Conservation (phyloP, 2,329 filamentous ascomycete genomes). For the Whalleya microplaca region DNA sequence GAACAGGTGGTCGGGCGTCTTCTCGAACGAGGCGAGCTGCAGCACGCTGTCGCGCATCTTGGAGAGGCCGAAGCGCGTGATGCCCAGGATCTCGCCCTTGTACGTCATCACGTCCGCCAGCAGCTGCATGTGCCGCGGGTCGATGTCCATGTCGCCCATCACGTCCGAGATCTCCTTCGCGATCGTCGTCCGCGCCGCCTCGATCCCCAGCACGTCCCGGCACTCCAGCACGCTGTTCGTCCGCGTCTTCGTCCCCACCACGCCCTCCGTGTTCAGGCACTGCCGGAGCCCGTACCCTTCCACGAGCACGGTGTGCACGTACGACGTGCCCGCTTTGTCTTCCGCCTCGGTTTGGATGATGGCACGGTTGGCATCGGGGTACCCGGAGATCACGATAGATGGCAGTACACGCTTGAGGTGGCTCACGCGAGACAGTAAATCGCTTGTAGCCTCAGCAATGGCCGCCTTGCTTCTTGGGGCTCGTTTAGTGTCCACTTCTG, state of each 20-base stretch:
- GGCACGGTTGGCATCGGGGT: slow-evolving; percentile 81
- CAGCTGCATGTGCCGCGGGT: slow-evolving; percentile 96
- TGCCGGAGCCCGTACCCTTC: slow-evolving; percentile 90
- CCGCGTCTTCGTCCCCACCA: slow-evolving; percentile 73
- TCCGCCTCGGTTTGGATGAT: slow-evolving; percentile 83
- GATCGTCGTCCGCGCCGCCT: slow-evolving; percentile 89
- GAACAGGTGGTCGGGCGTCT: slow-evolving; percentile 96
- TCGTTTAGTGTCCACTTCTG: slow-evolving; percentile 54
- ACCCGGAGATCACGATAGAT: slow-evolving; percentile 84
- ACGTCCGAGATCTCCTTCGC: slow-evolving; percentile 84
- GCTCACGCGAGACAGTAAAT: slow-evolving; percentile 79
- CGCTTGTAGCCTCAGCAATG: slow-evolving; percentile 57
- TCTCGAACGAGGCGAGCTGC: slow-evolving; percentile 94
- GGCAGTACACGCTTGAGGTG: slow-evolving; percentile 83
- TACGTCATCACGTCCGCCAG: slow-evolving; percentile 99
- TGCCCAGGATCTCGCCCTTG: slow-evolving; percentile 95
- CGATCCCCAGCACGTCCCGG: slow-evolving; percentile 85
- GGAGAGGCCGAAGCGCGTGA: slow-evolving; percentile 92
- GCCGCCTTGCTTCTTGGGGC: slow-evolving; percentile 51
- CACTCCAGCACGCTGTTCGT: slow-evolving; percentile 93
- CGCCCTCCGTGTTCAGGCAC: slow-evolving; percentile 93
- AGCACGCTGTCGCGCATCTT: slow-evolving; percentile 96
- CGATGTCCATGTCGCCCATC: slow-evolving; percentile 94
- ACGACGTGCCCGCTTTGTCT: slow-evolving; percentile 45
- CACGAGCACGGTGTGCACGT: slow-evolving; percentile 71